Evolutionary conservation across 495 filamentous ascomycete species (phyloP).

Genomic region (Darksidea phi): DNA sequence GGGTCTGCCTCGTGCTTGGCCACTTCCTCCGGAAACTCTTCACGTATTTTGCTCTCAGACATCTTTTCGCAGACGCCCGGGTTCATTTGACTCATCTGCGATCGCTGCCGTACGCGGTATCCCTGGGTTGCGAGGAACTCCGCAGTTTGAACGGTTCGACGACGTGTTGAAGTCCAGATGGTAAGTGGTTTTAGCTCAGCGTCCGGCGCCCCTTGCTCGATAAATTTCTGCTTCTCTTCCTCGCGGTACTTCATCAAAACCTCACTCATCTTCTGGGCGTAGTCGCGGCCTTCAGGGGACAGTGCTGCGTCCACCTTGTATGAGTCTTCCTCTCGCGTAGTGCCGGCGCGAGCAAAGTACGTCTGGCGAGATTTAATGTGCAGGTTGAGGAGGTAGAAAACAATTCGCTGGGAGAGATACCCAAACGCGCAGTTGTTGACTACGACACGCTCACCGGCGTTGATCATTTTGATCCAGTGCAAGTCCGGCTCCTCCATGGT

Average conservation of each 20-base stretch:
- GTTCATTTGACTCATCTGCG: conserved; percentile 95
- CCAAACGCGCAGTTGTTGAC: conserved; percentile 96
- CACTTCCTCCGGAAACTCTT: conserved; percentile 83
- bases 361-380: conserved; percentile 92
- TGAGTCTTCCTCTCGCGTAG: conserved; percentile 72
- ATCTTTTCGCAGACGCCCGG: conserved; percentile 94
- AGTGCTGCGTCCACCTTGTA: conserved; percentile 88
- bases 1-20: conserved; percentile 90
- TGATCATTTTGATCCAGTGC: conserved; percentile 99
- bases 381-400: conserved; percentile 96
- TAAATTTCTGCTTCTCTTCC: conserved; percentile 66
- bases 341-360: conserved; percentile 85
- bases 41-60: conserved; percentile 73
- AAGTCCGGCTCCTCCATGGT: conserved; percentile 92
- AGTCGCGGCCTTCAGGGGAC: conserved; percentile 77
- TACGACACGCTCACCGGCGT: conserved; percentile 86
- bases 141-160: conserved; percentile 87
- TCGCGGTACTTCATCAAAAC: conserved; percentile 78
- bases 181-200: conserved; percentile 74
- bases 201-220: conserved; percentile 63
- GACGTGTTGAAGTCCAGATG: conserved; percentile 91
- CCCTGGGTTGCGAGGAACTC: conserved; percentile 72
- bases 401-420: conserved; percentile 92
- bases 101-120: conserved; percentile 82
- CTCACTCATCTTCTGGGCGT: conserved; percentile 84